Percentiles rank a stretch among this genome's conserved stretches.
Conservation (phyloP, 106 monocot species). For the Posidonia australis region DNA sequence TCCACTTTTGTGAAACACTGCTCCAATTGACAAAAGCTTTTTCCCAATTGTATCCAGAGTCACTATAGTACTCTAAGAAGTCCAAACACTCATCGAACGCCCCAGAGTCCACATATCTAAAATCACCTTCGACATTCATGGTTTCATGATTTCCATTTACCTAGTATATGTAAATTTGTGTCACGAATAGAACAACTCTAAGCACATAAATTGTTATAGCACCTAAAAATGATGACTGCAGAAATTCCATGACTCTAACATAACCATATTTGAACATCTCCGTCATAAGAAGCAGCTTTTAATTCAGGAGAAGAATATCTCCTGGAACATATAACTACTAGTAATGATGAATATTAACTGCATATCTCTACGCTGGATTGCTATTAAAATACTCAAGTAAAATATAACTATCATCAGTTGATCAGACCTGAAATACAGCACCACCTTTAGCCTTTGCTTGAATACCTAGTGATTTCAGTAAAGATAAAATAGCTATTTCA, state of each 20-base stretch:
- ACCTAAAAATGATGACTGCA: too few species aligned
- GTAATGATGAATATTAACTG: too few species aligned
- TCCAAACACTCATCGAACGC: conserved; percentile 79
- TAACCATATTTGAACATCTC: too few species aligned
- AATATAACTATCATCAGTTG: too few species aligned
- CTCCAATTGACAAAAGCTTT: conserved; percentile 72
- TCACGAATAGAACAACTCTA: too few species aligned
- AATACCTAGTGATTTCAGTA: conserved; percentile 46
- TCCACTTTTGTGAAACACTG: conserved; percentile 41
- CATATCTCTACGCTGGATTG: too few species aligned
- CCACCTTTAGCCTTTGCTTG: conserved; percentile 78
- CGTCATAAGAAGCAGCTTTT: too few species aligned
- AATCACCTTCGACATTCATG: conserved; percentile 97
- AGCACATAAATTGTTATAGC: too few species aligned
- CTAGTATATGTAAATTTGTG: conserved; percentile 14
- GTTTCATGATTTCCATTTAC: conserved; percentile 97
- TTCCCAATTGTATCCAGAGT: conserved; percentile 52
- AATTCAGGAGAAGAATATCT: too few species aligned
- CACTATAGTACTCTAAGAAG: conserved; percentile 62
- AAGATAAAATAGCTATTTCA: conserved; percentile 88
- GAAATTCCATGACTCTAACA: too few species aligned
- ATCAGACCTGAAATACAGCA: conserved; percentile 79
- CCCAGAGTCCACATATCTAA: conserved; percentile 76
- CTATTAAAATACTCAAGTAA: too few species aligned
- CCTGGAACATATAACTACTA: too few species aligned